Percentiles rank a stretch among this genome's conserved stretches.
Conservation (phyloP, 1,284 basidiomycete genomes). For the Pseudozyma flocculosa region DNA sequence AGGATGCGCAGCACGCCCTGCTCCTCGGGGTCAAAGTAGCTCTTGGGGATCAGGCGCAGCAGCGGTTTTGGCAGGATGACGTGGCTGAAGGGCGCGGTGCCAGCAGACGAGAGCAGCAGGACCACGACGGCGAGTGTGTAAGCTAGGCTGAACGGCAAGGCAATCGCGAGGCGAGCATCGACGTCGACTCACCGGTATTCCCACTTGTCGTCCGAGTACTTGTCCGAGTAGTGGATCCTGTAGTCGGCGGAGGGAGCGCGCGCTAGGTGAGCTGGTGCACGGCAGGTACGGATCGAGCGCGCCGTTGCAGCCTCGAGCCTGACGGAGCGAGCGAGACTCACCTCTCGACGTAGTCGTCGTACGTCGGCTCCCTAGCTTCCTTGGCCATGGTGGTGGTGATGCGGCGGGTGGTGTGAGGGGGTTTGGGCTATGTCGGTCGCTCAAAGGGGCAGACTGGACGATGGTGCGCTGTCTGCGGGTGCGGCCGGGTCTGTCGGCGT, state of each 20-base stretch:
- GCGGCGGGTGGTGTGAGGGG: not conserved
- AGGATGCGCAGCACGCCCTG: conserved; percentile 78
- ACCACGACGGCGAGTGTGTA: no score
- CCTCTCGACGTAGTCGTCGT: conserved; percentile 55
- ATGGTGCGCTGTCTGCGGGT: no score
- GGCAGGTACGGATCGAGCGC: no score
- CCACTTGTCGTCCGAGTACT: conserved; percentile 62
- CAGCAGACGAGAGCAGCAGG: no score
- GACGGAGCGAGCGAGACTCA: conserved; percentile 10
- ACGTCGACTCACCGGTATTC: conserved; percentile 67
- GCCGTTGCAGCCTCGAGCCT: no score
- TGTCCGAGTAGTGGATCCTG: conserved; percentile 58
- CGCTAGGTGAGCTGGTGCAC: no score
- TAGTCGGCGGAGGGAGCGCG: no score
- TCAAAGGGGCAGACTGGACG: no score
- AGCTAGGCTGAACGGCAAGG: no score
- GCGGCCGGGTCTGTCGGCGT: no score
- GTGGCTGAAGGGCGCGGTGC: conserved; percentile 66
- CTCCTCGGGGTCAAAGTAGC: conserved; percentile 68
- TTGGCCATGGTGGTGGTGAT: conserved; percentile 7
- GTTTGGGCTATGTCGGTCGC: no score
- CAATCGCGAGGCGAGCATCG: no score
- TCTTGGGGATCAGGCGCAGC: conserved; percentile 54
- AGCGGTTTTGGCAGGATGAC: conserved; percentile 57
- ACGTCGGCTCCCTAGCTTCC: conserved; percentile 41